Conservation (phyloP, 306 rosid genomes). For the Betula pendula region DNA sequence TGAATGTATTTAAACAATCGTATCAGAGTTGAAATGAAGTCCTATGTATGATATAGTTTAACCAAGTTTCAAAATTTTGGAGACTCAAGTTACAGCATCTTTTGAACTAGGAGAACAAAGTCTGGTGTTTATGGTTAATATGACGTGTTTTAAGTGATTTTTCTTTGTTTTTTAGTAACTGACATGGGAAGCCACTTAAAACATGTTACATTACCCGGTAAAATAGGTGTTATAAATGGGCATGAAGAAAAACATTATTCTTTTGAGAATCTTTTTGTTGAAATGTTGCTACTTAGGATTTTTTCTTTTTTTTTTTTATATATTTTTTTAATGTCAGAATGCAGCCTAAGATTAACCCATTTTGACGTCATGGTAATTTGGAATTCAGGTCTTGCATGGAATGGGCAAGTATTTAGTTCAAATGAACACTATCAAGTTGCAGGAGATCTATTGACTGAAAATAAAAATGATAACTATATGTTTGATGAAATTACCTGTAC, state of each 20-base stretch:
- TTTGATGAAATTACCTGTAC: not conserved
- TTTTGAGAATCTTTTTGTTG: not conserved
- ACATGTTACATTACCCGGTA: too few relatives aligned
- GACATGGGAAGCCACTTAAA: too few relatives aligned
- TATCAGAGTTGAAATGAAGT: not conserved
- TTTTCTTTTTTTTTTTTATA: too few relatives aligned
- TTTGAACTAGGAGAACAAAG: not conserved
- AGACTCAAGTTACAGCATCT: not conserved
- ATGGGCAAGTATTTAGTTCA: not conserved
- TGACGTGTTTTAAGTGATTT: too few relatives aligned
- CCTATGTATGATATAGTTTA: not conserved
- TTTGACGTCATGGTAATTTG: too few relatives aligned
- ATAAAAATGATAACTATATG: not conserved
- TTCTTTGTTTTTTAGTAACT: too few relatives aligned
- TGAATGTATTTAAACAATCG: not conserved
- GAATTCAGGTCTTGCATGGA: not conserved
- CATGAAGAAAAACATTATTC: too few relatives aligned
- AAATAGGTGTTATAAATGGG: too few relatives aligned
- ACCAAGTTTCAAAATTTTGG: not conserved
- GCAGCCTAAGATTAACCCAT: not conserved
- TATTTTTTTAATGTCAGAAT: not conserved
- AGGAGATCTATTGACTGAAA: not conserved
- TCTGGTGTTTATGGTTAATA: not conserved
- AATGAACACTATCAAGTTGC: not conserved
- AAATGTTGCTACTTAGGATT: not conserved